Base-by-base conservation (phyloP, 441 rosid species). In the Erodium moschatum region DNA sequence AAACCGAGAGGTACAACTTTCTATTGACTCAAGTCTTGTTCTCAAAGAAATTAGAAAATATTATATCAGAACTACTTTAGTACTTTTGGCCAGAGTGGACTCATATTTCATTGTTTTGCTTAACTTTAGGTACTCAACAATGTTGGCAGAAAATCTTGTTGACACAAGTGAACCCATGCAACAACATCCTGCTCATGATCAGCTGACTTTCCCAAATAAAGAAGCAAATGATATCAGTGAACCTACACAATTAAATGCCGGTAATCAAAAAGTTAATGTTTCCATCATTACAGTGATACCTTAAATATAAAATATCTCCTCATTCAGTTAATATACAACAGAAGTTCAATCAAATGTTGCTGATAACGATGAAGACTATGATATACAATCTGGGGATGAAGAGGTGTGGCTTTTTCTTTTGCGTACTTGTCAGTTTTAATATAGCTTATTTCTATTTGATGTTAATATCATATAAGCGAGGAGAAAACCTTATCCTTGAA, bases 71-170 rank as follows among this genome's bases (percentile, higher is more conserved):
- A 8, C 48, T 61, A 5, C n/a, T 42, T 62, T 19, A 15, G 3
- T 16, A 24, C 64, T 15, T n/a, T 9, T 38, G 13, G 52, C 64
- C 38, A 33, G 52, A 9, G 19, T 64, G 29, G 68, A 69, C 70
- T 76, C 50, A 71, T 68, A 33, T 64, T 68, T 2, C 56, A 31
- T 64, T 61, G 65, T 48, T 6, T 20, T 54, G 61, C 21, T 24
- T 70, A 35, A 16, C 60, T 75, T 77, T 72, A 95, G 99, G 87
- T 95, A 95, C 87, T 95, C 99, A 69, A 92, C 96, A 62, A 95
- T 95, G 99, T 81, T 95, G 71, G 99, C 99, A 33, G 99, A 95
- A 88, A 95, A 95, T 81, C 84, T 95, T 66, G 89, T 78, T 72
- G 97, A 92, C 66, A 76, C 83, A 21, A 65, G 54, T 69, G 83